Percentiles rank a stretch among this genome's conserved stretches.
These are phyloP conservation scores for Amoebophrya sp. DNA, from an alignment of 169 alveolate genomes.

Conservation along the genomic window DNA sequence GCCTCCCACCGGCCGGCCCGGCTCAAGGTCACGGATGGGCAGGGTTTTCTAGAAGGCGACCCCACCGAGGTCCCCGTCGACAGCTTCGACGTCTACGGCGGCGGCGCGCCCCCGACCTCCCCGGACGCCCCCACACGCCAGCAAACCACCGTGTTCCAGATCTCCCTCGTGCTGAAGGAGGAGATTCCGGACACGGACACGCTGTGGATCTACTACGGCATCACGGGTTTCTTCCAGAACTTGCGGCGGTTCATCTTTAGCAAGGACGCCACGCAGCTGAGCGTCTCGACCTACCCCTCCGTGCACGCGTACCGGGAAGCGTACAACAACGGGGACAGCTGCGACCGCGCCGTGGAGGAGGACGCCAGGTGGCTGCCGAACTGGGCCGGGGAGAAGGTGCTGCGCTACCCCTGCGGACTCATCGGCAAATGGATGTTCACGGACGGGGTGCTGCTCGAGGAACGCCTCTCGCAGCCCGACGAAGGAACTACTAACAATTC, in stretches of 20 bases:
- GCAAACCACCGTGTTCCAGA: too few species aligned
- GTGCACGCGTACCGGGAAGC: neutral
- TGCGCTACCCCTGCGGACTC: neutral
- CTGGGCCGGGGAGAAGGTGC: neutral
- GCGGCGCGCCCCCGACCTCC: too few species aligned
- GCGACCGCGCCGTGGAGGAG: neutral
- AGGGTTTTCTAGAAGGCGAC: neutral
- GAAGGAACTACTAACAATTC: too few species aligned
- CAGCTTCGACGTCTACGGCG: too few species aligned
- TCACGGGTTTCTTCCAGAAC: neutral
- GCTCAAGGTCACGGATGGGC: neutral
- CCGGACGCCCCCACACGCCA: too few species aligned
- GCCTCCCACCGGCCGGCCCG: too few species aligned
- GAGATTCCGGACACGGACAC: neutral
- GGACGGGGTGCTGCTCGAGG: neutral
- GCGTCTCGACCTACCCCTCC: neutral
- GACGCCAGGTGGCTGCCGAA: neutral
- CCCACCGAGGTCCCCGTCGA: neutral
- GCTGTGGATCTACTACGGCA: neutral
- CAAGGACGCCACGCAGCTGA: neutral
- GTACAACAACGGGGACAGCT: neutral
- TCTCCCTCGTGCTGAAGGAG: too few species aligned
- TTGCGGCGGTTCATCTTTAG: neutral
- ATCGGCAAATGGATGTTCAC: neutral
- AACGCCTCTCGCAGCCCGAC: neutral